phyloP scores from a whole-genome alignment of 441 rosid genomes.

The Adansonia gregorii region DNA sequence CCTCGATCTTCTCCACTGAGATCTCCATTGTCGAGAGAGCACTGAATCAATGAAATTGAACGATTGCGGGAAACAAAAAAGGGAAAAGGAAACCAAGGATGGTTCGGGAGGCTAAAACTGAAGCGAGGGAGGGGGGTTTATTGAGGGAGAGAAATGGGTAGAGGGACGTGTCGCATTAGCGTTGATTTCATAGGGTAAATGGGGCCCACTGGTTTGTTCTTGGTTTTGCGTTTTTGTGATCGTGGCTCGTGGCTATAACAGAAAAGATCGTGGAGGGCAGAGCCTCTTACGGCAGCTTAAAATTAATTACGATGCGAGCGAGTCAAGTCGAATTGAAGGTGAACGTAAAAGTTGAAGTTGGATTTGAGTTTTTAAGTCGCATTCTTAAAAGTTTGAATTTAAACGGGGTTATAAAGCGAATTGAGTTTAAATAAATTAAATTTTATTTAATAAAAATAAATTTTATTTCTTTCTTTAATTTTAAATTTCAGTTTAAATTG shows the following conservation, averaged over 20 bases:
- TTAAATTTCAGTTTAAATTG: conserved; percentile 9
- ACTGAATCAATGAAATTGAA: background rate
- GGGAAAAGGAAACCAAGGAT: background rate
- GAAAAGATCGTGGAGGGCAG: background rate
- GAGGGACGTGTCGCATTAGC: background rate
- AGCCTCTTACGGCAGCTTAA: background rate
- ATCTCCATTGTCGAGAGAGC: background rate
- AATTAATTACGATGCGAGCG: too few relatives aligned
- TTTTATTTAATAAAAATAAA: too few relatives aligned
- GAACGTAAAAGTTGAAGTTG: background rate
- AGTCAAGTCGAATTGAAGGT: background rate
- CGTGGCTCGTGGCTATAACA: background rate
- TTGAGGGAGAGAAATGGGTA: background rate
- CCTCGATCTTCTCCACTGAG: background rate
- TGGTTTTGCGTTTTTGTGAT: background rate
- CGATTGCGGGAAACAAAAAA: too few relatives aligned
- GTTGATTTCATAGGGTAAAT: background rate
- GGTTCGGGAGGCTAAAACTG: background rate
- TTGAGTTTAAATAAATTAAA: too few relatives aligned
- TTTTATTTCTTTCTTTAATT: too few relatives aligned
- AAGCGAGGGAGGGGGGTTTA: background rate
- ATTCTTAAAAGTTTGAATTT: too few relatives aligned
- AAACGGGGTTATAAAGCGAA: too few relatives aligned
- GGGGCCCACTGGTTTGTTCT: background rate
- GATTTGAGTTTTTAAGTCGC: background rate